Evolutionary conservation across 202 grass and related monocot genomes (phyloP).

Genomic region (Zizania palustris): DNA sequence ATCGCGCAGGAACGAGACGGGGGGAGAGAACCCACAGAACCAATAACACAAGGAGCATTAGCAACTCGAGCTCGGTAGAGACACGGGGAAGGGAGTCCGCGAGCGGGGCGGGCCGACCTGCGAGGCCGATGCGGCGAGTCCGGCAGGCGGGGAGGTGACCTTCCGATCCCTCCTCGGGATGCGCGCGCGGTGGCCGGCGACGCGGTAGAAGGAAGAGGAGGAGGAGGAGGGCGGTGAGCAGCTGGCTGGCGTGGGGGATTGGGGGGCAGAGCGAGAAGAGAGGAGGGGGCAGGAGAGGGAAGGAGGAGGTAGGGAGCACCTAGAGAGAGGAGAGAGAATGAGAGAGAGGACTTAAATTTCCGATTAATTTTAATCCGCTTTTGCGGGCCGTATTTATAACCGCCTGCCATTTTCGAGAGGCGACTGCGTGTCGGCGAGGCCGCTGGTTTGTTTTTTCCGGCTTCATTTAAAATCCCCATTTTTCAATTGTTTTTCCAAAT

Average conservation of each 20-base stretch:
- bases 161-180: conserved; percentile 50
- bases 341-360: conserved; percentile 25
- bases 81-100: neutral
- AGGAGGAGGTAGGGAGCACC: conserved; percentile 47
- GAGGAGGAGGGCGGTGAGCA: neutral
- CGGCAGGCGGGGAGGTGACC: neutral
- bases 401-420: neutral
- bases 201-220: neutral
- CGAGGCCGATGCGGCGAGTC: conserved; percentile 11
- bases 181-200: conserved; percentile 46
- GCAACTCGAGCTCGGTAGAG: conserved; percentile 10
- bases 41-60: conserved; percentile 14
- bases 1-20: neutral
- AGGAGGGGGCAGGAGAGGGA: conserved; percentile 22
- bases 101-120: conserved; percentile 31
- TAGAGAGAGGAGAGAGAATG: conserved; percentile 25
- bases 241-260: conserved; percentile 28
- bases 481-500: neutral
- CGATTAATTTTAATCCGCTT: conserved; percentile 23
- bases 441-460: no score
- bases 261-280: conserved; percentile 53
- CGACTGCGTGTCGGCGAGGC: conserved; percentile 1
- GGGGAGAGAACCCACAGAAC: neutral
- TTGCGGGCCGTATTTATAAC: conserved; percentile 16
- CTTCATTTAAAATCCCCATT: neutral